Conservation (phyloP, 495 filamentous ascomycete genomes). For the Tuber melanosporum region DNA sequence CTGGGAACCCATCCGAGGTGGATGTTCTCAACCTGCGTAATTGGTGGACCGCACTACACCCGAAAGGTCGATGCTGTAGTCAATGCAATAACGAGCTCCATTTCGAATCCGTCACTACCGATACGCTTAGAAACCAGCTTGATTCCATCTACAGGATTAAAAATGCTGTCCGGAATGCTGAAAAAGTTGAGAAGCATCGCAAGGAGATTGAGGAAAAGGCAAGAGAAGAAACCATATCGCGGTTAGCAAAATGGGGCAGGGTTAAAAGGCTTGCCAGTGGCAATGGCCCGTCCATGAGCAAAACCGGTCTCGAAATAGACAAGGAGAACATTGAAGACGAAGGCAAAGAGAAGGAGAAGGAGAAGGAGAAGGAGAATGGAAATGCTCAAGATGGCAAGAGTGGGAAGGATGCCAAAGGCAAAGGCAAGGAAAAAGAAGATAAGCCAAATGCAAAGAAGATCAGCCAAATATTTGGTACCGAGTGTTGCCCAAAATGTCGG, state of each 20-base stretch:
- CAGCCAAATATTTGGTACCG: constrained; percentile 18
- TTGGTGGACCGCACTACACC: constrained; percentile 24
- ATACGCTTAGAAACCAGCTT: constrained; percentile 21
- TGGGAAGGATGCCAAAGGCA: constrained; percentile 12
- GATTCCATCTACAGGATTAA: constrained; percentile 22
- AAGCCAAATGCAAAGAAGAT: constrained; percentile 13
- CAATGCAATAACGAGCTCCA: constrained; percentile 13
- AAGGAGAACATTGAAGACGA: constrained; percentile 5
- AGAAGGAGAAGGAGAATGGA: constrained; percentile 8
- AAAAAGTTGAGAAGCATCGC: constrained; percentile 9
- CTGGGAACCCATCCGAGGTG: constrained; percentile 11
- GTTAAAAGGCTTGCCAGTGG: constrained; percentile 14
- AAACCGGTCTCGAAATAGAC: background rate
- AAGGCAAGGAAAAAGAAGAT: constrained; percentile 13
- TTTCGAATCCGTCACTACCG: constrained; percentile 27
- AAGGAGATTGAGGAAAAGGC: constrained; percentile 11
- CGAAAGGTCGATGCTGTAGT: constrained; percentile 15
- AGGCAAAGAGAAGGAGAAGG: constrained; percentile 4
- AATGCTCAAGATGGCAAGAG: constrained; percentile 14
- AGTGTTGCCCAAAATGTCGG: constrained; percentile 20
- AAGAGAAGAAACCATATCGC: constrained; percentile 14
- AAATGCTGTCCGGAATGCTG: constrained; percentile 9
- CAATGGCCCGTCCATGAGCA: background rate
- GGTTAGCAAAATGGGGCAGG: constrained; percentile 17
- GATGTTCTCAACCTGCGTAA: constrained; percentile 18